Evolutionary conservation across 192 early-diverging fungal genomes (phyloP).

Genomic region (Phlyctochytrium arcticum): DNA sequence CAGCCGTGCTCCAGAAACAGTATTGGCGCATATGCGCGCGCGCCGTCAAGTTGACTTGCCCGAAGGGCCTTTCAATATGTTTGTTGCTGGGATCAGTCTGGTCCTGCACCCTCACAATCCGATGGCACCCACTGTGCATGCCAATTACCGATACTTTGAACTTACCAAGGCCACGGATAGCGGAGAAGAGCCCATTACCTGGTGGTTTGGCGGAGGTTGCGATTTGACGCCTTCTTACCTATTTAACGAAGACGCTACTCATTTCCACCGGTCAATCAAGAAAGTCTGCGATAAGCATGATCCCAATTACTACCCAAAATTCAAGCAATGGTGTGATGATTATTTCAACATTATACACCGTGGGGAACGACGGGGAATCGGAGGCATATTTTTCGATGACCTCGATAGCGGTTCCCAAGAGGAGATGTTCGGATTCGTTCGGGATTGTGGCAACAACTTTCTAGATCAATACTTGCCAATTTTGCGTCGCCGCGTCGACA

Average conservation of each 20-base stretch:
- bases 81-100: slow-evolving; percentile 85
- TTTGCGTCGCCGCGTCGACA: slow-evolving; percentile 71
- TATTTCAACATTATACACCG: slow-evolving; percentile 91
- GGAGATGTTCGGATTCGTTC: slow-evolving; percentile 79
- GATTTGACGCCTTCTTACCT: slow-evolving; percentile 93
- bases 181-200: slow-evolving; percentile 61
- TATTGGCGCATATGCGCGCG: slow-evolving; percentile 93
- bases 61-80: slow-evolving; percentile 46
- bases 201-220: slow-evolving; percentile 96
- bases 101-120: slow-evolving; percentile 97
- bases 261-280: slow-evolving; percentile 93
- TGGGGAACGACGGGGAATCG: slow-evolving; percentile 84
- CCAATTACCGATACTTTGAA: slow-evolving; percentile 98
- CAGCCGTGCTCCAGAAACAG: slow-evolving; percentile 55
- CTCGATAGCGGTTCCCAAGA: slow-evolving; percentile 52
- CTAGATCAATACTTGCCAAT: slow-evolving; percentile 85
- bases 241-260: slow-evolving; percentile 83
- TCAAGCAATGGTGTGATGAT: slow-evolving; percentile 96
- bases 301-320: slow-evolving; percentile 72
- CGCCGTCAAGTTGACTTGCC: slow-evolving; percentile 60
- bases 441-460: slow-evolving; percentile 77
- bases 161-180: slow-evolving; percentile 56
- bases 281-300: slow-evolving; percentile 90
- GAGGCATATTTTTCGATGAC: slow-evolving; percentile 99
- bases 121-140: slow-evolving; percentile 91